Percentiles rank a stretch among this genome's conserved stretches.
These are phyloP conservation scores for Hibiscus tridactylites DNA, from an alignment of 345 rosid species.

Conservation along the genomic window DNA sequence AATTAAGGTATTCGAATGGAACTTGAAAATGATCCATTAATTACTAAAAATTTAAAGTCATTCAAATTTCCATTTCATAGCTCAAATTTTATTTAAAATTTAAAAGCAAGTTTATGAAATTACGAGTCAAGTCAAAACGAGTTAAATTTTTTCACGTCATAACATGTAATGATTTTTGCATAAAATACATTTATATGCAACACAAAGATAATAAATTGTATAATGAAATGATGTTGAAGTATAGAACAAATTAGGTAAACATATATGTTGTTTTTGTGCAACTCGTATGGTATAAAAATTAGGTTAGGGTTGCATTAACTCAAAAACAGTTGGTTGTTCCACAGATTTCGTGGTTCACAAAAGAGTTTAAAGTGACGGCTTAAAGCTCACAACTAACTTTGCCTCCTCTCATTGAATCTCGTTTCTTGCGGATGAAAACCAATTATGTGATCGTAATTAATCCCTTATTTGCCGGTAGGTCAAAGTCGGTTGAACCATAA, in stretches of 20 bases:
- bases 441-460: not conserved
- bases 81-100: too few relatives aligned
- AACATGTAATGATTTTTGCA: too few relatives aligned
- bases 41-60: too few relatives aligned
- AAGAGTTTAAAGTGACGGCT: not conserved
- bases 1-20: too few relatives aligned
- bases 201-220: too few relatives aligned
- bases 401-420: slow-evolving; percentile 6
- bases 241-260: not conserved
- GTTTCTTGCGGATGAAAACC: not conserved
- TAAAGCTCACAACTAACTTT: not conserved
- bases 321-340: not conserved
- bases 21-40: too few relatives aligned
- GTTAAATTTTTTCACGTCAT: too few relatives aligned
- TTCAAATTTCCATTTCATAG: too few relatives aligned
- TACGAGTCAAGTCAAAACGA: too few relatives aligned
- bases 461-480: not conserved
- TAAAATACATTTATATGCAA: too few relatives aligned
- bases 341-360: not conserved
- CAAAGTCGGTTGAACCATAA: slow-evolving; percentile 6
- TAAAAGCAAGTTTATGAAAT: too few relatives aligned
- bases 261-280: not conserved
- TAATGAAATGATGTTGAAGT: not conserved
- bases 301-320: slow-evolving; percentile 3
- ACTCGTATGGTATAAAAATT: not conserved